These are phyloP conservation scores for Angophora floribunda DNA, from an alignment of 345 rosid species.

Conservation along the genomic window DNA sequence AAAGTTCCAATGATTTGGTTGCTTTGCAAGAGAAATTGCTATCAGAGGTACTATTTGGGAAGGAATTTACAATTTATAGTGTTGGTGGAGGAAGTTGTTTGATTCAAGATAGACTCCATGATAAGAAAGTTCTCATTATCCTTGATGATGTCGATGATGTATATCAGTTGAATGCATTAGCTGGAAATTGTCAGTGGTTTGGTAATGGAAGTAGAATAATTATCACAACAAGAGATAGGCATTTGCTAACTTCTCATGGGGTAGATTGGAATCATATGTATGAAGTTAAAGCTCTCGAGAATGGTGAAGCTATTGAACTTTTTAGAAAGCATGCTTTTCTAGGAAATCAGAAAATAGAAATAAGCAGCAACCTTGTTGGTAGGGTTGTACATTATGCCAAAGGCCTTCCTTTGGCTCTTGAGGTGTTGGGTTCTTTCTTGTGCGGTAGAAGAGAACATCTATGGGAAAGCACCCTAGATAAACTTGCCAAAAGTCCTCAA, in stretches of 20 bases:
- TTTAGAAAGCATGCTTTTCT: no score
- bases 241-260: neutral
- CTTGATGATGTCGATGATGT: conserved; percentile 6
- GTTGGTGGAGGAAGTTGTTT: neutral
- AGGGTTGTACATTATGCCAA: no score
- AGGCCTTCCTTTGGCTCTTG: no score
- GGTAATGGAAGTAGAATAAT: conserved; percentile 7
- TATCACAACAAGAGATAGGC: neutral
- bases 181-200: neutral
- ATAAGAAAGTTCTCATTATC: neutral
- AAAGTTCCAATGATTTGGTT: neutral
- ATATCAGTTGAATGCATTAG: neutral
- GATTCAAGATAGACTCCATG: neutral
- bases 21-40: neutral
- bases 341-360: no score
- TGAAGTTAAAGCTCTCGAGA: neutral
- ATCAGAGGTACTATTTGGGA: neutral
- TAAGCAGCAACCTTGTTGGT: no score
- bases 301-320: neutral
- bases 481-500: no score
- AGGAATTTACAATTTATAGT: neutral
- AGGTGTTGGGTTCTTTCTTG: no score
- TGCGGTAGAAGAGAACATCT: no score
- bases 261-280: neutral
- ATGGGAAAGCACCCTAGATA: no score